A percentile compares a stretch with the other conserved stretches of the same genome.
Evolutionary conservation across 805 yeast genomes (phyloP).

Genomic region (Monosporozyma solicola): DNA sequence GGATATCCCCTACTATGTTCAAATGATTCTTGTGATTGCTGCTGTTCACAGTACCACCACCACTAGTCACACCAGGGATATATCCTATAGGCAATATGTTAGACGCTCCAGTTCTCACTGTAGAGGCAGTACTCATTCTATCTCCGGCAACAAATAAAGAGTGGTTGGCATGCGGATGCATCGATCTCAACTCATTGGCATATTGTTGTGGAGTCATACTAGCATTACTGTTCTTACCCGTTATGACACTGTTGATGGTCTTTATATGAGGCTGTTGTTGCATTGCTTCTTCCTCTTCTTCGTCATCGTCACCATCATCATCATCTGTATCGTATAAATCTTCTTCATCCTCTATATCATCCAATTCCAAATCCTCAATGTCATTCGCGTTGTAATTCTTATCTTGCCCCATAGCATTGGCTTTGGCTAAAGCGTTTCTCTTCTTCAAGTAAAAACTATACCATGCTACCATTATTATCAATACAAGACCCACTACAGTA

Average conservation of each 20-base stretch:
- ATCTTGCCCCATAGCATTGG: slow-evolving; percentile 16
- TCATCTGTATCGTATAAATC: slow-evolving; percentile 8
- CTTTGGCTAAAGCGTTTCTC: slow-evolving; percentile 17
- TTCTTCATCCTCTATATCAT: slow-evolving; percentile 13
- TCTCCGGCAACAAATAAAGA: slow-evolving; percentile 7
- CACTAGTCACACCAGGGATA: slow-evolving; percentile 77
- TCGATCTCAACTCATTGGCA: neutral
- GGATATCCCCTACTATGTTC: slow-evolving; percentile 17
- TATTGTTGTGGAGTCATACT: neutral
- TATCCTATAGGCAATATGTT: slow-evolving; percentile 87
- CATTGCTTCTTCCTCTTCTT: neutral
- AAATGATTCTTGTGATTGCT: slow-evolving; percentile 1
- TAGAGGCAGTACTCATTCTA: slow-evolving; percentile 40
- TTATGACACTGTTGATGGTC: neutral
- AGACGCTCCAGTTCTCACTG: slow-evolving; percentile 70
- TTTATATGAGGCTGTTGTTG: neutral
- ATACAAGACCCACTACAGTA: slow-evolving; percentile 40
- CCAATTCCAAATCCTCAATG: slow-evolving; percentile 9
- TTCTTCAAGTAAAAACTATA: slow-evolving; percentile 32
- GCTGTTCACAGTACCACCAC: neutral
- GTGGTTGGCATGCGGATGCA: neutral
- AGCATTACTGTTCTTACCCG: neutral
- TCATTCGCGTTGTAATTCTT: slow-evolving; percentile 19
- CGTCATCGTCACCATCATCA: neutral
- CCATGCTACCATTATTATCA: slow-evolving; percentile 32